Percentiles rank a stretch among this genome's conserved stretches.
These are phyloP conservation scores for Apiotrichum porosum DNA, from an alignment of 1,284 basidiomycete species.

Conservation along the genomic window DNA sequence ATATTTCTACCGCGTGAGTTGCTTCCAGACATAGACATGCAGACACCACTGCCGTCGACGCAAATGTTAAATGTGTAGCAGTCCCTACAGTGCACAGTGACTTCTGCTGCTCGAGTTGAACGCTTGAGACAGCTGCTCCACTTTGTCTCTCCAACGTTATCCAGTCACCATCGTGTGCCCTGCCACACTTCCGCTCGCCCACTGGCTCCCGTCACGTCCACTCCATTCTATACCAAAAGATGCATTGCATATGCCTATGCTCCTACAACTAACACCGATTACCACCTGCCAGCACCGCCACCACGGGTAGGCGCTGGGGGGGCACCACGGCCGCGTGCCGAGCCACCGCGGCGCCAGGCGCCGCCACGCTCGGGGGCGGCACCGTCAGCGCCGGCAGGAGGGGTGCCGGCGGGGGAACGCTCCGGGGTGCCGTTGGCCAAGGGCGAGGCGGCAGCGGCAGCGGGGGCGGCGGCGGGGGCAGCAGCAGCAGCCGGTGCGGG, in stretches of 20 bases:
- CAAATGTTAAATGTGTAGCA: too few species aligned
- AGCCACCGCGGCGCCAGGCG: conserved; percentile 49
- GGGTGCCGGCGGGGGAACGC: not conserved
- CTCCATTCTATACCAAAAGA: too few species aligned
- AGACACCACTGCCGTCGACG: too few species aligned
- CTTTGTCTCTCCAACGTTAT: too few species aligned
- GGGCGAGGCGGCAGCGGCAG: not conserved
- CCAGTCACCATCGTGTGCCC: too few species aligned
- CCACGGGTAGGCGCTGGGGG: not conserved
- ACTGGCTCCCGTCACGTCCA: too few species aligned
- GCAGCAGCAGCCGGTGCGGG: conserved; percentile 56
- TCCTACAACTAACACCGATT: not conserved
- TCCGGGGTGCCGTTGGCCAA: conserved; percentile 5
- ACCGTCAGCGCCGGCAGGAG: not conserved
- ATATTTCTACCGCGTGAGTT: too few species aligned
- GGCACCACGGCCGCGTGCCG: not conserved
- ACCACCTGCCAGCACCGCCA: conserved; percentile 5
- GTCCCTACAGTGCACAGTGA: too few species aligned
- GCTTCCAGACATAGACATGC: too few species aligned
- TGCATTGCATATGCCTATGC: not conserved
- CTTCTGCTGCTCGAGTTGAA: too few species aligned
- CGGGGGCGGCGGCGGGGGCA: conserved; percentile 33
- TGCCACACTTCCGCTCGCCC: too few species aligned
- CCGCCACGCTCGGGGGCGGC: conserved; percentile 2
- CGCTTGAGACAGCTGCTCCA: too few species aligned